A percentile compares a stretch with the other conserved stretches of the same genome.
Conservation (phyloP, 805 yeast species). For the Metschnikowia picachoensis region DNA sequence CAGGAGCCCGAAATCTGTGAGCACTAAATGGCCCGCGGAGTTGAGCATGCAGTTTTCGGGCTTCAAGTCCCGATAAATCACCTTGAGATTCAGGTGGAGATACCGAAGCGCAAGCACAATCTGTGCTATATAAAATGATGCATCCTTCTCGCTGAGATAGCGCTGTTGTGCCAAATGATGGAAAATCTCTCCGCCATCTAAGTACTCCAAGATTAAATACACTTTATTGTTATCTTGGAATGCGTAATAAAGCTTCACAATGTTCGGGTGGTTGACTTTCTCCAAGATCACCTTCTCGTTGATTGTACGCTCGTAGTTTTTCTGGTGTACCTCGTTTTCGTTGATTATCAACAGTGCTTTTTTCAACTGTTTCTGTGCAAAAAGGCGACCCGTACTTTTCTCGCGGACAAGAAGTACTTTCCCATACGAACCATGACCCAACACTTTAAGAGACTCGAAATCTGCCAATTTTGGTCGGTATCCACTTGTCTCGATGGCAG, state of each 20-base stretch:
- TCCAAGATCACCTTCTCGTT: conserved; percentile 75
- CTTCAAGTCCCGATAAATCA: conserved; percentile 41
- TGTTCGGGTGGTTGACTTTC: conserved; percentile 66
- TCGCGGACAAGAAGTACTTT: conserved; percentile 78
- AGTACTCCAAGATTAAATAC: conserved; percentile 71
- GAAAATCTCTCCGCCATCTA: conserved; percentile 86
- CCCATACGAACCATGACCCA: conserved; percentile 89
- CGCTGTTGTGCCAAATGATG: conserved; percentile 49
- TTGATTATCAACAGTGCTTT: conserved; percentile 74
- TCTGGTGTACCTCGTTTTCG: conserved; percentile 21
- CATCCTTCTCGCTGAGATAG: conserved; percentile 18
- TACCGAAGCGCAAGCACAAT: conserved; percentile 19
- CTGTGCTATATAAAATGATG: conserved; percentile 19
- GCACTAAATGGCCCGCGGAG: conserved; percentile 37
- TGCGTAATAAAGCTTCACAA: conserved; percentile 78
- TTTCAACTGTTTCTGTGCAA: conserved; percentile 81
- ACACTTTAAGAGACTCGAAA: conserved; percentile 69
- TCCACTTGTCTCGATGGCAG: conserved; percentile 17
- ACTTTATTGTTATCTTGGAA: conserved; percentile 76
- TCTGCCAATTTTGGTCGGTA: conserved; percentile 38
- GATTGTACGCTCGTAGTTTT: conserved; percentile 65
- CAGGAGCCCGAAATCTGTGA: conserved; percentile 43
- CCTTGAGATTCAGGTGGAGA: conserved; percentile 27
- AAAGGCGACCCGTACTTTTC: conserved; percentile 54
- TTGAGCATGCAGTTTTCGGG: conserved; percentile 46